Base-by-base conservation (phyloP, 1,139 yeast genomes). In the Candida sojae region DNA sequence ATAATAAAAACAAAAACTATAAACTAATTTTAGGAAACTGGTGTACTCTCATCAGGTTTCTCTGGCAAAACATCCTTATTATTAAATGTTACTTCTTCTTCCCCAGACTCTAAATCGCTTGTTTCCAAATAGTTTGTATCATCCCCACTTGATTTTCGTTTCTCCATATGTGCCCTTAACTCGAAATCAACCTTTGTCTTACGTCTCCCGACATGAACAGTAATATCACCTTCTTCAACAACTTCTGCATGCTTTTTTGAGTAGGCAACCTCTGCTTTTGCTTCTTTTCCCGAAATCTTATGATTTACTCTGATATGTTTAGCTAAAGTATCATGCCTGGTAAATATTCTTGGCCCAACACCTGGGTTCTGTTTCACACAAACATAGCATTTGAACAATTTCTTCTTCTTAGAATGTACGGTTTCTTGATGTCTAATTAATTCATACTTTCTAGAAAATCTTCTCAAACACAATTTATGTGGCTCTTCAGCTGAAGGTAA, bases 371-470 rank as follows among this genome's bases (percentile, higher is more conserved):
- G 84, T 57, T 82, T 84, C 40, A 84, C 87, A 70, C 99, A 93
- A 39, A 87, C 84, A 61, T 84, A 85, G 67, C 99, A 93, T 62
- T 88, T 85, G 73, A 86, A 93, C 46, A 88, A 82, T 60, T 88
- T 88, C 67, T 93, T 87, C 67, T 86, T 88, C 47, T 88, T 78
- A 1, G 97, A 93, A 66, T 93, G 99, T 47, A 93, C 93, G 0
- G 98, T 92, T 63, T 93, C 97, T 68, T 92, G 97, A 67, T 93
- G 98, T 59, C 99, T 82, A 30, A 92, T 87, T 61, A 93, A 77
- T 70, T 93, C 99, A 62, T 93, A 93, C 31, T 97, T 96, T 58
- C 99, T 80, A 13, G 97, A 90, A 64, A 93, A 93, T 53, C 87
- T 81, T 59, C 96, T 88, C 56, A 82, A 73, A 65, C 98, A 92